Evolutionary conservation across 768 basidiomycete genomes (phyloP).

Genomic region (Epithele typhae): DNA sequence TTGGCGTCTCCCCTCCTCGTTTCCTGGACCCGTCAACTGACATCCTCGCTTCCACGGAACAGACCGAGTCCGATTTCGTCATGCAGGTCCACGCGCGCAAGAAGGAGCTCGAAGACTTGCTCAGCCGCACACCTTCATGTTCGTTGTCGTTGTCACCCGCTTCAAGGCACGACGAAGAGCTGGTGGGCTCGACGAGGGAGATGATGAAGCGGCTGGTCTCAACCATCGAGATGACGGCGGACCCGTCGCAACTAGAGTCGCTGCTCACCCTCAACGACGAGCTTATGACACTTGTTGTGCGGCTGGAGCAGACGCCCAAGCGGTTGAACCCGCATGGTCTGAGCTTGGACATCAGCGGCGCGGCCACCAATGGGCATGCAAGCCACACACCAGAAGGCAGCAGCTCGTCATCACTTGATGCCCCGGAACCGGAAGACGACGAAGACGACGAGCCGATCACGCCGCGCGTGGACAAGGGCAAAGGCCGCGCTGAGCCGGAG

Average conservation of each 20-base stretch:
- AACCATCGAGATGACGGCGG: slow-evolving; percentile 52
- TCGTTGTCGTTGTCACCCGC: slow-evolving; percentile 15
- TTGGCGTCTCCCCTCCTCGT: slow-evolving; percentile 14
- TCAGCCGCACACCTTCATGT: slow-evolving; percentile 21
- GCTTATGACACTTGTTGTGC: slow-evolving; percentile 53
- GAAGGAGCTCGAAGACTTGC: slow-evolving; percentile 24
- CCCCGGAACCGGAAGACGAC: slow-evolving; percentile 1
- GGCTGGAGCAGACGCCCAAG: slow-evolving; percentile 14
- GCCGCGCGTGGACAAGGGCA: slow-evolving; percentile 74
- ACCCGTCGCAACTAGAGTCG: slow-evolving; percentile 59
- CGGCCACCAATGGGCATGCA: slow-evolving; percentile 25
- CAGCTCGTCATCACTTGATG: slow-evolving; percentile 2
- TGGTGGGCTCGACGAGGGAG: slow-evolving; percentile 47
- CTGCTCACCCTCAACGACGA: slow-evolving; percentile 71
- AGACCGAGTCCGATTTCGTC: slow-evolving; percentile 41
- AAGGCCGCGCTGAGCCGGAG: slow-evolving; percentile 64
- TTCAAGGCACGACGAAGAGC: slow-evolving; percentile 27
- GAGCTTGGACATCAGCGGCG: slow-evolving; percentile 10
- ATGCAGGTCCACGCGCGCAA: slow-evolving; percentile 38
- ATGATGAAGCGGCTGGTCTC: slow-evolving; percentile 47
- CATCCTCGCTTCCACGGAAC: slow-evolving; percentile 16
- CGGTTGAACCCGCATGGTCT: slow-evolving; percentile 12
- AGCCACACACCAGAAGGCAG: neutral
- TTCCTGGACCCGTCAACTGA: slow-evolving; percentile 17
- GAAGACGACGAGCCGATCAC: slow-evolving; percentile 43